These are phyloP conservation scores for Emergomyces pasteurianus DNA, from an alignment of 2,329 filamentous ascomycete genomes.

Conservation along the genomic window DNA sequence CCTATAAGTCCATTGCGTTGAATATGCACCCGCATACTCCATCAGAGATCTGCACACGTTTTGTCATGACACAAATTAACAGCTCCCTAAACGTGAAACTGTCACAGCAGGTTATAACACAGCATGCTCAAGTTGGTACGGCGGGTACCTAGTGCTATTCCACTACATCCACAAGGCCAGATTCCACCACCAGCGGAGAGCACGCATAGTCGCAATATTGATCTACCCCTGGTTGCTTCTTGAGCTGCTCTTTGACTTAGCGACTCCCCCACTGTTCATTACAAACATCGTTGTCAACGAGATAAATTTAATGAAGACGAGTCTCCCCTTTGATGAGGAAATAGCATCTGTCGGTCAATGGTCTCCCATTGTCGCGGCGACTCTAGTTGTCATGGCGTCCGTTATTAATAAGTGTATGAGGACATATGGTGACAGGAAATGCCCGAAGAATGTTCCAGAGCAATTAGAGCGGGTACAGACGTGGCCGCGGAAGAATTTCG, in stretches of 20 bases:
- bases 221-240: slow-evolving; percentile 14
- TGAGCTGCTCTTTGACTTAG: slow-evolving; percentile 14
- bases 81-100: slow-evolving; percentile 11
- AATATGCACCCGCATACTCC: slow-evolving; percentile 13
- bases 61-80: slow-evolving; percentile 12
- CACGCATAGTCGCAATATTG: slow-evolving; percentile 7
- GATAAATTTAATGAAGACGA: slow-evolving; percentile 12
- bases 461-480: not conserved
- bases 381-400: slow-evolving; percentile 16
- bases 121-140: slow-evolving; percentile 14
- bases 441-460: not conserved
- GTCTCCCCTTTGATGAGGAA: slow-evolving; percentile 14
- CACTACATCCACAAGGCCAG: slow-evolving; percentile 10
- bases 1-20: slow-evolving; percentile 14
- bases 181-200: slow-evolving; percentile 1
- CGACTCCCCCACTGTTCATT: slow-evolving; percentile 15
- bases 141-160: slow-evolving; percentile 16
- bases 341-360: slow-evolving; percentile 17
- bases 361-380: slow-evolving; percentile 14
- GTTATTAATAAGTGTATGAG: slow-evolving; percentile 12
- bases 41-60: slow-evolving; percentile 9
- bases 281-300: slow-evolving; percentile 18
- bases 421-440: slow-evolving; percentile 7
- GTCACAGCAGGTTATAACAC: slow-evolving; percentile 16
- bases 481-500: not conserved